Base-by-base conservation (phyloP, 2,329 filamentous ascomycete genomes). In the Amauroascus niger region DNA sequence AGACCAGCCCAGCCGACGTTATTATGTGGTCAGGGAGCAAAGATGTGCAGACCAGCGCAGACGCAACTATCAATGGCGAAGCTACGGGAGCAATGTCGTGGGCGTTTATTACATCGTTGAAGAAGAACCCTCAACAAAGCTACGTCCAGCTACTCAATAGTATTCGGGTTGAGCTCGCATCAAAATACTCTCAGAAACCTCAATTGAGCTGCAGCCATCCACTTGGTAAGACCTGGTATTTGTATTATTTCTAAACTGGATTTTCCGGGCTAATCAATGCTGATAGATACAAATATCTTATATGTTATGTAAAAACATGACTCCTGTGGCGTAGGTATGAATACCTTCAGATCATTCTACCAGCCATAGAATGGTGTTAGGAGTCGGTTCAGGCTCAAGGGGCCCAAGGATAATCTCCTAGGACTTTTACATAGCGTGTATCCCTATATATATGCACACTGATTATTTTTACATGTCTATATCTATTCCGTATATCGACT, bases 1-100 rank as follows among this genome's bases (percentile, higher is more conserved):
- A 94, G 74, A 97, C 93, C 14, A 93, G 86, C 52, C 85, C 90
- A 1, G 93, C 93, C 39, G 93, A 98, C 70, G 93, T 98, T 30
- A 82, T 98, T 67, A 95, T 96, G 87, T 95, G 90, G 86, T 95
- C 88, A 57, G 93, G 93, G 54, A 94, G 88, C 74, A 96, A 95
- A 72, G 93, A 98, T 67, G 82, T 84, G 57, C 93, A 97, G 72
- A 98, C 93, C 63, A 95, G 89, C 55, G 87, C 88, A 72, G 93
- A 98, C 69, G 90, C 93, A 11, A 87, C 83, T 26, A 96, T 97
- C 61, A 81, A 79, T 41, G 83, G 88, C 54, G 80, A 96, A 72
- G 91, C 93, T 32, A 98, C 93, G 0, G 93, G 93, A 53, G 93
- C 93, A 69, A 97, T 98, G 93, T 95, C 89, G 2, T 96, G 87